Base-by-base conservation (phyloP, 768 basidiomycete species). In the Mycena polygramma region DNA sequence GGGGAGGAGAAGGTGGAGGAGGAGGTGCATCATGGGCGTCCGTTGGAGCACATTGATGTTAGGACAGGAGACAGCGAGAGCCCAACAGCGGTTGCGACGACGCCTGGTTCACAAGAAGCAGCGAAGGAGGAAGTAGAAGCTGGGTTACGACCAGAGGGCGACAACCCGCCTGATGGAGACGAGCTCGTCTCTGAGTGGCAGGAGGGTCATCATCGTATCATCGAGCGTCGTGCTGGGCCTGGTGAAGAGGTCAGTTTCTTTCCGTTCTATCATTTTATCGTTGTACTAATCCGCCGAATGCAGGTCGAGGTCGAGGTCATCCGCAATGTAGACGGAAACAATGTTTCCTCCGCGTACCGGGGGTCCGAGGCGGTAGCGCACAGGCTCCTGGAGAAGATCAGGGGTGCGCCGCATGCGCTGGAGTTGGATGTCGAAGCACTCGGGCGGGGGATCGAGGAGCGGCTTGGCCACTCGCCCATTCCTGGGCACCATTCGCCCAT, bases 291-390 rank as follows among this genome's bases (percentile, higher is more conserved):
- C 17, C 22, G 4, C 52, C 22, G 39, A 8, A 39, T 36, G 30
- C 6, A 92, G 90, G 88, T 92, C 60, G 88, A 91, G 48, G 91
- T 93, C 22, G 87, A 90, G 57, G 87, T 92, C 24, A 79, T 90
- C 55, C 83, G 83, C n/a, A 86, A 85, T 15, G 77, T 79, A 41
- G 52, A 66, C 51, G 57, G 69, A 24, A 69, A 74, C 39, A 68
- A 66, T 35, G 64, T 70, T 26, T 74, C 68, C 10, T 69, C 72
- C 10, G 63, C 72, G n/a, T 73, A 72, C 48, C 75, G 75, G 19
- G 78, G 74, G 7, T 63, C 73, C 2, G 73, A 76, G 58, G 74
- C 70, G 2, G 69, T 68, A 19, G 73, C 73, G 24, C 76, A 74
- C 36, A 58, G 60, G 35, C 72, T 84, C 75, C 76, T 83, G 26